Base-by-base conservation (phyloP, 352 stramenopile genomes). In the Pythium rishiriense region DNA sequence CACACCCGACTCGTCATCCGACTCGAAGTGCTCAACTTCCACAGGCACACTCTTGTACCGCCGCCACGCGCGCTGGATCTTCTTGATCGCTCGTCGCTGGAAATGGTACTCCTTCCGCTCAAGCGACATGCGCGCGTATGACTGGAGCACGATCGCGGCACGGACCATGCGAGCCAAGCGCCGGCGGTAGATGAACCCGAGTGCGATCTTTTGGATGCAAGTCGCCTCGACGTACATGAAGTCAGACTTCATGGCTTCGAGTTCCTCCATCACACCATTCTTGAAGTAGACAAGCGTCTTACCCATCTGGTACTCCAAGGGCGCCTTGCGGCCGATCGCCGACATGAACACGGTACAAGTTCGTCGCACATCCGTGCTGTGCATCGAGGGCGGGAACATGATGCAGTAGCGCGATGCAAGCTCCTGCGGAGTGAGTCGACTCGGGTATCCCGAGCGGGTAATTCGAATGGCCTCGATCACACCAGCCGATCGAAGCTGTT, bases 261-360 rank as follows among this genome's bases (percentile, higher is more conserved):
- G 80, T 64, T 91, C 82, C 73, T 99, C 96, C 74, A 98, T 90
- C 28, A 97, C 93, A 52, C 95, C 95, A 50, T 94, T 92, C 74
- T 97, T 96, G 76, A 98, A 98, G 81, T 98, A 99, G 21, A 98
- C 86, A 19, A 96, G 83, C n/a, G 90, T 98, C 68, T 98, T 98
- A 37, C 88, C 88, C 81, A 96, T 95, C 58, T 96, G 88, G 48
- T 91, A 96, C 68, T 96, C 88, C 19, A 96, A 65, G 8, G 87
- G 87, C 12, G 85, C 82, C 70, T 93, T 90, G 22, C 86, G 84
- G 22, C 87, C 88, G 42, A 94, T 94, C 15, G 83, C 83, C 15
- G 67, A 71, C 86, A 96, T 93, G 65, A 96, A 93, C 24, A 87
- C 67, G 9, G 67, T 79, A 67, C 85, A 96, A 14, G 86, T 94